Base-by-base conservation (phyloP, 2,329 filamentous ascomycete species). In the Calonectria pseudoreteaudii region DNA sequence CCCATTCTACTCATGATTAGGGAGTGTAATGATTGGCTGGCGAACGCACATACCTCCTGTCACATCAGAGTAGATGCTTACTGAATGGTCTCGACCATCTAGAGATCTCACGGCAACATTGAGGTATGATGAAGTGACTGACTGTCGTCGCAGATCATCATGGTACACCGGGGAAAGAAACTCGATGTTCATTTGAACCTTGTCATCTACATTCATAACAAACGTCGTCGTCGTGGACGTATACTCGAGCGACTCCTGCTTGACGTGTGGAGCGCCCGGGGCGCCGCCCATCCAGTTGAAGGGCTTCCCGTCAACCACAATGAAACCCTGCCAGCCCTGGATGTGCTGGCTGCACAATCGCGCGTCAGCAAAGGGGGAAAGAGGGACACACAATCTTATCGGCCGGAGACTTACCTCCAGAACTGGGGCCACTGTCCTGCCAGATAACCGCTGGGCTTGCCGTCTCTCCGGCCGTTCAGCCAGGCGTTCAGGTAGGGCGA, bases 401-500 rank as follows among this genome's bases (percentile, higher is more conserved):
- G 44, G 20, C 41, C 44, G 28, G 34, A 20, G 16, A 38, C 90
- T 83, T 83, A 93, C 93, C 87, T 87, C 91, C 92, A 95, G 77
- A 94, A 94, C 1, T 86, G 87, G 1, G 93, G 90, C 93, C 93
- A 95, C 80, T 91, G 84, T 2, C 93, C 93, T 0, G 93, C 90
- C 36, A 95, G 87, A 73, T 93, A 90, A 1, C 92, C 93, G 41
- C 92, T 91, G 80, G 93, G 91, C 13, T 90, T 89, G 28, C 89
- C 90, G 81, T 91, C 87, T 34, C 86, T 90, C 1, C 92, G 92
- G 13, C 89, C 91, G 71, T 90, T 85, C 52, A 93, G 87, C 93
- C 93, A 95, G 18, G 91, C 90, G 81, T 91, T 95, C 20, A 96
- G 84, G 78, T 96, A 96, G 0, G 94, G 94, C 13, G 92, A 93